Base-by-base conservation (phyloP, 2,329 filamentous ascomycete species). In the Botrytis fabae region DNA sequence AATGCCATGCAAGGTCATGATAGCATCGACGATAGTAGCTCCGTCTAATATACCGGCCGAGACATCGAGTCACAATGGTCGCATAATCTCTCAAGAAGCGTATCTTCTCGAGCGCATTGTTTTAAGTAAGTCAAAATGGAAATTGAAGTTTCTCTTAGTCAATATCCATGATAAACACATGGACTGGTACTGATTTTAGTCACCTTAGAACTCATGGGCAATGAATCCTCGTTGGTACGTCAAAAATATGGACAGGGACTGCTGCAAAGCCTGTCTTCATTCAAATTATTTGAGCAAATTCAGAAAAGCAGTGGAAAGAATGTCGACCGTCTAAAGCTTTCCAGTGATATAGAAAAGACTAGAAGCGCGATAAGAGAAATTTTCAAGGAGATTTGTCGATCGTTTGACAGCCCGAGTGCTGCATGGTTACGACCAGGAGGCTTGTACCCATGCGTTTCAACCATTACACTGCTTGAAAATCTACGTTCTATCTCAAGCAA, bases 361-460 rank as follows among this genome's bases (percentile, higher is more conserved):
- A 73, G 38, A 66, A 25, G 20, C 25, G 6, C 18, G 6, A 14
- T 72, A 25, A 18, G 32, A 20, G 40, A 64, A 42, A 2, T 32
- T 1, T 75, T 73, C 35, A 46, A 28, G 25, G 42, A 64, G 20
- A 35, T 77, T 20, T 46, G 18, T 18, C 61, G 64, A 38, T 72
- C 73, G n/a, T 74, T 77, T 38, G 44, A 64, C 20, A 71, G 73
- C 40, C 60, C 69, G 32, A 51, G 69, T 42, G 65, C 51, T 6
- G 16, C 68, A 7, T 86, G 85, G 85, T 80, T 86, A 0, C 73
- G 79, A n/a, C 59, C 77, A 35, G 82, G 79, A 2, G 78, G 79
- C 5, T 76, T 86, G 0, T 85, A 83, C 81, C 86, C 85, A 1
- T 79, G 75, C 1, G 75, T 84, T n/a, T 84, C 81, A 0, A 79